phyloP scores from a whole-genome alignment of 148 eudicot species.

The Rhododendron henanense region DNA sequence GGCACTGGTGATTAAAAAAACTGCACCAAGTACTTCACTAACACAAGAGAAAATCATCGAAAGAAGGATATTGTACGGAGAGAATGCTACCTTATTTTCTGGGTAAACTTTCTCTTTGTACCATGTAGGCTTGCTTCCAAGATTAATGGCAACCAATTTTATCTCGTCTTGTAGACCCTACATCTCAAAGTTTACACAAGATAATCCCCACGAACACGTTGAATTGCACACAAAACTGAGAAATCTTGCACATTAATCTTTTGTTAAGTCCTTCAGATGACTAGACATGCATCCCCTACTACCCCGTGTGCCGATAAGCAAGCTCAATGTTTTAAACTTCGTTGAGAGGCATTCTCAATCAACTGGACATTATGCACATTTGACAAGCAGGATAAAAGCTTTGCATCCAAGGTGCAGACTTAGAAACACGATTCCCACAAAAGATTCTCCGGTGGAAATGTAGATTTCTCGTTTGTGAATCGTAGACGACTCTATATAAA shows the following conservation, averaged over 20 bases:
- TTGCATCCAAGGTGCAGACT: neutral
- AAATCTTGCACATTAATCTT: neutral
- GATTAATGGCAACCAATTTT: constrained; percentile 25
- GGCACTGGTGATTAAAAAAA: neutral
- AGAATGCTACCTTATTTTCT: constrained; percentile 45
- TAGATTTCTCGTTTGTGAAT: neutral
- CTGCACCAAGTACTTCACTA: neutral
- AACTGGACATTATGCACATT: neutral
- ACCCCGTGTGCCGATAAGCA: neutral
- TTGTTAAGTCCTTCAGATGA: neutral
- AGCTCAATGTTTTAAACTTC: neutral
- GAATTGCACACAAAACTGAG: neutral
- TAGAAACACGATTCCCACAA: neutral
- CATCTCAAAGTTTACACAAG: neutral
- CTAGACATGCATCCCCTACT: neutral
- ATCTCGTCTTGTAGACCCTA: constrained; percentile 87
- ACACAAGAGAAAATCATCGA: neutral
- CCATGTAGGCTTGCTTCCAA: constrained; percentile 61
- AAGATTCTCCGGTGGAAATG: neutral
- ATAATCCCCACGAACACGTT: neutral
- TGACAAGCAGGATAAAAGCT: neutral
- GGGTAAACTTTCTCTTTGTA: constrained; percentile 86
- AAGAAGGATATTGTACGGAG: neutral
- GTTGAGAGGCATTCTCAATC: too few species aligned
- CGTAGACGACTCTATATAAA: neutral